Evolutionary conservation across 768 basidiomycete genomes (phyloP).

Genomic region (Tricholoma matsutake): DNA sequence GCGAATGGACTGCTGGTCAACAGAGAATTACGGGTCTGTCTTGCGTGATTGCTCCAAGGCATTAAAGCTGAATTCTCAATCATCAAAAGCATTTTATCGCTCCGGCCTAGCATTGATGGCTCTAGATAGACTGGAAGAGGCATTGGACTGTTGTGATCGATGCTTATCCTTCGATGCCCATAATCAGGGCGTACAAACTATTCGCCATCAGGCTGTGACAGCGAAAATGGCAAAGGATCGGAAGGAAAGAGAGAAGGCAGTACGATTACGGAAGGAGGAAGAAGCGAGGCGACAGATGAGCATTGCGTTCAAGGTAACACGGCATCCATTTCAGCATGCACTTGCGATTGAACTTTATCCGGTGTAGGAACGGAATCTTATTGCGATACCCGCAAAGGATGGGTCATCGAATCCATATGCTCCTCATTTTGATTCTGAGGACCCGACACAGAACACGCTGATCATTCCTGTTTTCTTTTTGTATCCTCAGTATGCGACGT

Average conservation of each 20-base stretch:
- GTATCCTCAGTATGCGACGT: slow-evolving; percentile 86
- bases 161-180: slow-evolving; percentile 59
- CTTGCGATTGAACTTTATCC: slow-evolving; percentile 5
- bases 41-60: slow-evolving; percentile 82
- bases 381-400: slow-evolving; percentile 50
- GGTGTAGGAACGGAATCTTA: slow-evolving; percentile 69
- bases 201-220: slow-evolving; percentile 47
- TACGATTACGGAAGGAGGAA: slow-evolving; percentile 45
- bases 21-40: slow-evolving; percentile 88
- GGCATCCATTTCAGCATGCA: not conserved
- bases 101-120: slow-evolving; percentile 75
- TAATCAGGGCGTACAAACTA: slow-evolving; percentile 49
- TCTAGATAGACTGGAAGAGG: slow-evolving; percentile 76
- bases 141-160: slow-evolving; percentile 74
- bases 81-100: slow-evolving; percentile 85
- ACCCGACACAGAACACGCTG: slow-evolving; percentile 54
- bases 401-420: slow-evolving; percentile 53
- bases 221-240: slow-evolving; percentile 48
- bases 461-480: slow-evolving; percentile 89
- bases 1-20: not conserved
- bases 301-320: slow-evolving; percentile 59
- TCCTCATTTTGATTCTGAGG: slow-evolving; percentile 67
- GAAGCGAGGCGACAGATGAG: slow-evolving; percentile 53
- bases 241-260: slow-evolving; percentile 47
- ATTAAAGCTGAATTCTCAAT: slow-evolving; percentile 55